A percentile compares a stretch with the other conserved stretches of the same genome.
Conservation (phyloP, 73 alveolate species). For the Paramecium octaurelia region DNA sequence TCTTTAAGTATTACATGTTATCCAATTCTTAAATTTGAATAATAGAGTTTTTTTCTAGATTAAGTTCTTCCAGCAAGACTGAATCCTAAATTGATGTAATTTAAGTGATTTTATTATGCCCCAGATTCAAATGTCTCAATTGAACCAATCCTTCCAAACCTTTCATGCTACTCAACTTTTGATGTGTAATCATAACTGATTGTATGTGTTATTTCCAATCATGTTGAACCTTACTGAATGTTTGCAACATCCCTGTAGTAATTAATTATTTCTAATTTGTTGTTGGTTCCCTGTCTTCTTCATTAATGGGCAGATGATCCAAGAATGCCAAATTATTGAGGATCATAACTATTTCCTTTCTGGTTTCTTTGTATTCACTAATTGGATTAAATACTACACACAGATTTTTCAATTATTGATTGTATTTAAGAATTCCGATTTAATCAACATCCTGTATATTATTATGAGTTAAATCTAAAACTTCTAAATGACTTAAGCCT, state of each 20-base stretch:
- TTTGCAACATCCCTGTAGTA: slow-evolving; percentile 19
- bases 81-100: slow-evolving; percentile 84
- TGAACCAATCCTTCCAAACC: slow-evolving; percentile 64
- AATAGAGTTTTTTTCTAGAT: slow-evolving; percentile 88
- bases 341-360: slow-evolving; percentile 57
- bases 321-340: slow-evolving; percentile 57
- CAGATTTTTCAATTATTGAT: slow-evolving; percentile 46
- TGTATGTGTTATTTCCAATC: slow-evolving; percentile 73
- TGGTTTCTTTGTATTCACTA: slow-evolving; percentile 66
- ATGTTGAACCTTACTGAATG: slow-evolving; percentile 33
- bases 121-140: slow-evolving; percentile 73
- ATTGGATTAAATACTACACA: slow-evolving; percentile 77
- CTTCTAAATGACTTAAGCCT: slow-evolving; percentile 71
- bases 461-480: slow-evolving; percentile 88
- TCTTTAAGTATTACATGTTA: slow-evolving; percentile 69
- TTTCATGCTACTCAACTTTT: slow-evolving; percentile 63
- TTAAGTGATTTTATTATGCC: slow-evolving; percentile 82
- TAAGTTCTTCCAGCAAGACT: slow-evolving; percentile 85
- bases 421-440: background rate
- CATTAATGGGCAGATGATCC: slow-evolving; percentile 64
- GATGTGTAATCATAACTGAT: slow-evolving; percentile 65
- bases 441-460: slow-evolving; percentile 82
- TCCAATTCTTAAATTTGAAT: slow-evolving; percentile 80
- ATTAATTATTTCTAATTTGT: background rate
- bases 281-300: slow-evolving; percentile 66